Base-by-base conservation (phyloP, 805 yeast genomes). In the Zygosaccharomyces kombuchaensis region DNA sequence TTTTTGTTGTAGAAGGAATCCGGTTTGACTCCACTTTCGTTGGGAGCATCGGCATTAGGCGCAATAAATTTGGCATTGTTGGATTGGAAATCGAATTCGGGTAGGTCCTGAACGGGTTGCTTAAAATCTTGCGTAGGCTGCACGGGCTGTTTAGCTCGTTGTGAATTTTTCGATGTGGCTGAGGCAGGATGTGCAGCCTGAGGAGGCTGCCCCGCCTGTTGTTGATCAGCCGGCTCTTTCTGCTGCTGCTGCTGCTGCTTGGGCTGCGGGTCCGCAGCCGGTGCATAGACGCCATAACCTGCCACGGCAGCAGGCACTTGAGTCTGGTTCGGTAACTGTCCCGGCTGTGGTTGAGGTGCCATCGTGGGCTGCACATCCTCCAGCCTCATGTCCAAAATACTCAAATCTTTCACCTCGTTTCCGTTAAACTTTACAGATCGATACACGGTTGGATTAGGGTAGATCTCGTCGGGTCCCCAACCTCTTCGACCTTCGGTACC, bases 401-500 rank as follows among this genome's bases (percentile, higher is more conserved):
- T 80, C 65, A 93, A 74, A 59, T 86, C 96, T 68, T 87, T 85
- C 17, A 93, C 97, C 58, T 91, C 97, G 21, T 86, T 79, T 31
- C 99, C 99, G 56, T 90, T 80, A 65, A 93, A 85, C 45, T 84
- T 86, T 42, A 93, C 87, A 46, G 77, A 78, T 22, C 86, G 90
- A 66, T 80, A 87, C 12, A 83, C 75, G 35, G 73, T 74, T n/a
- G 73, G 67, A 14, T 87, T 82, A 6, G 95, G 84, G 45, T 79
- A 76, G 34, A 88, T 81, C 64, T 87, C 95, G 52, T 77, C 73
- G 12, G 75, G 70, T 2, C 86, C 83, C 63, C 84, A 88, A 10
- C 71, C 68, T 54, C 84, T 73, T 58, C 98, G 78, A 25, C 96
- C 96, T 66, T 91, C 98, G 16, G 97, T 86, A 45, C 98, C 99